Evolutionary conservation across 148 eudicot species (phyloP).

Genomic region (Beta vulgaris): DNA sequence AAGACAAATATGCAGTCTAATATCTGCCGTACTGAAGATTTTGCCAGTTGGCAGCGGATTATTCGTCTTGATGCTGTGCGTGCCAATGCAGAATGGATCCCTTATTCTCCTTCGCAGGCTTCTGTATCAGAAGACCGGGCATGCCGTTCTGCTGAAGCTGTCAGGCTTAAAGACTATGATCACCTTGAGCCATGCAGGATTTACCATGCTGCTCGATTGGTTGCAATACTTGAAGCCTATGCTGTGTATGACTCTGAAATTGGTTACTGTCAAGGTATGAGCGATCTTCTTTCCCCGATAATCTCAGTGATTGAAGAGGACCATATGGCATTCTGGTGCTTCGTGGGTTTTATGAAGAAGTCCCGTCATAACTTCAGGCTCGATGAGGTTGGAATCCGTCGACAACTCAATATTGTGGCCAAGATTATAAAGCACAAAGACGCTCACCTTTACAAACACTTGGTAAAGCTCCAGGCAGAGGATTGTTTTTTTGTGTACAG

Average conservation of each 20-base stretch:
- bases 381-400: conserved; percentile 86
- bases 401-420: conserved; percentile 75
- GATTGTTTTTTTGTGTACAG: conserved; percentile 97
- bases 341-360: conserved; percentile 94
- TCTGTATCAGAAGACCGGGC: conserved; percentile 64
- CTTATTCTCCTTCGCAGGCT: conserved; percentile 62
- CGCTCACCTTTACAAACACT: conserved; percentile 83
- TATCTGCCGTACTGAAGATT: conserved; percentile 52
- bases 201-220: conserved; percentile 90
- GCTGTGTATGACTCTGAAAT: conserved; percentile 89
- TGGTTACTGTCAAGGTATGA: conserved; percentile 98
- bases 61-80: conserved; percentile 92
- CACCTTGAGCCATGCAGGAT: conserved; percentile 71
- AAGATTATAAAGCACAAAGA: conserved; percentile 86
- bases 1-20: conserved; percentile 37
- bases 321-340: conserved; percentile 96
- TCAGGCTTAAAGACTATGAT: conserved; percentile 78
- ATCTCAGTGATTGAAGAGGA: conserved; percentile 75
- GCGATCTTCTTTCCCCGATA: conserved; percentile 94
- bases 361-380: conserved; percentile 96
- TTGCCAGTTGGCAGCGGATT: conserved; percentile 89
- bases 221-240: conserved; percentile 93
- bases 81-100: conserved; percentile 82
- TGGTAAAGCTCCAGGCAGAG: conserved; percentile 91
- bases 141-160: conserved; percentile 61